These are phyloP conservation scores for Rhizophagus prolifer DNA, from an alignment of 192 early-diverging fungal species.

Conservation along the genomic window DNA sequence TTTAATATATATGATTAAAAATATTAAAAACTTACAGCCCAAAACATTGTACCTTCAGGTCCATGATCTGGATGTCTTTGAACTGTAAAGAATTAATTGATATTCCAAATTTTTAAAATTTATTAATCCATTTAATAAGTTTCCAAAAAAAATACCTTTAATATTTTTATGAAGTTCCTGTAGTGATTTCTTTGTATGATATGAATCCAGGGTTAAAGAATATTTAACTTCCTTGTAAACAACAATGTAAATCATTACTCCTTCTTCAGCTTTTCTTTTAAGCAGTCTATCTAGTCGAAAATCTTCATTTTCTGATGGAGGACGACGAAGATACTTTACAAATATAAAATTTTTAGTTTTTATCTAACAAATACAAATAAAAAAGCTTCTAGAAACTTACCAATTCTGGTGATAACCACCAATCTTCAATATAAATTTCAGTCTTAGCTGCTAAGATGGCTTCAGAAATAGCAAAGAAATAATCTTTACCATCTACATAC, in stretches of 20 bases:
- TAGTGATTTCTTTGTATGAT: conserved; percentile 71
- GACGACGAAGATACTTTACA: conserved; percentile 62
- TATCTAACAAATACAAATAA: neutral
- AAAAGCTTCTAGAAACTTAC: conserved; percentile 20
- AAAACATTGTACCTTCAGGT: conserved; percentile 70
- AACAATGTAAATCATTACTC: conserved; percentile 79
- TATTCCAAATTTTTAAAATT: neutral
- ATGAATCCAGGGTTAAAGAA: conserved; percentile 68
- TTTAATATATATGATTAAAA: neutral
- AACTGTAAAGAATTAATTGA: conserved; percentile 43
- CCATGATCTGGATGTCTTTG: conserved; percentile 80
- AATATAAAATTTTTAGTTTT: neutral
- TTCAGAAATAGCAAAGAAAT: conserved; percentile 72
- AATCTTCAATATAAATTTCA: conserved; percentile 74
- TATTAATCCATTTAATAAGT: neutral
- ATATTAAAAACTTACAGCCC: conserved; percentile 56
- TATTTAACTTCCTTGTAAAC: conserved; percentile 82
- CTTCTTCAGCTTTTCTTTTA: conserved; percentile 77
- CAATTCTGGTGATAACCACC: conserved; percentile 85
- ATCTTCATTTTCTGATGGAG: conserved; percentile 69
- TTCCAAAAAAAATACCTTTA: conserved; percentile 40
- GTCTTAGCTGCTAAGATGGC: conserved; percentile 67
- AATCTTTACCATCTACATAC: conserved; percentile 77
- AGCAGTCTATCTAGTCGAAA: conserved; percentile 74
- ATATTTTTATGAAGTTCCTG: conserved; percentile 73